Percentiles rank a stretch among this genome's conserved stretches.
Evolutionary conservation across 1,284 basidiomycete species (phyloP).

Genomic region (Leccinum subrobustum): DNA sequence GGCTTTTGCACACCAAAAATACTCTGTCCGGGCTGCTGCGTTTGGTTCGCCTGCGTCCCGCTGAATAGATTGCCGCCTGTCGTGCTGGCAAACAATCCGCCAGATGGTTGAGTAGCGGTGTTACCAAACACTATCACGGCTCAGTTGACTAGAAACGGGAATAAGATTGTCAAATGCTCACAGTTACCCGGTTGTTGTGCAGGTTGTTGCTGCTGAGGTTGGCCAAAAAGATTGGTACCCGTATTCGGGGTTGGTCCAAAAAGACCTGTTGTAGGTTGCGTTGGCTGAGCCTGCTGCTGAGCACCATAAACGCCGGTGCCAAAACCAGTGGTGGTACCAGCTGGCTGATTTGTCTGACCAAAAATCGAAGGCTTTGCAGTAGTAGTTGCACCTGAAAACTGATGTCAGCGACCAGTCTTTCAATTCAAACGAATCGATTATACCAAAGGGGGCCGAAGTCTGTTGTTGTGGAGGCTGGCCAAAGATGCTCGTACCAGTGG

Average conservation of each 20-base stretch:
- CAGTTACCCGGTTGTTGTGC: conserved; percentile 35
- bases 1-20: conserved; percentile 38
- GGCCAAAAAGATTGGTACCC: conserved; percentile 41
- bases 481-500: conserved; percentile 33
- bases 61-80: conserved; percentile 48
- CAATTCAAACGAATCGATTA: not conserved
- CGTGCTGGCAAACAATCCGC: conserved; percentile 35
- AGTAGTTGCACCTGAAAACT: conserved; percentile 24
- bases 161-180: conserved; percentile 19
- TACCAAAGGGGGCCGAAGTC: conserved; percentile 27
- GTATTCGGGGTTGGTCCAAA: conserved; percentile 34
- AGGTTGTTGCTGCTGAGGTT: conserved; percentile 32
- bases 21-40: conserved; percentile 34
- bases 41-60: conserved; percentile 33
- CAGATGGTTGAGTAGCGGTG: conserved; percentile 25
- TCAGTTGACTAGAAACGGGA: conserved; percentile 1
- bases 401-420: conserved; percentile 5
- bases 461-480: conserved; percentile 32
- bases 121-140: conserved; percentile 27
- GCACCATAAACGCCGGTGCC: conserved; percentile 26
- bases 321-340: conserved; percentile 28
- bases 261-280: conserved; percentile 36
- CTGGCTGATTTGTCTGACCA: conserved; percentile 35
- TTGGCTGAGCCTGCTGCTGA: conserved; percentile 33
- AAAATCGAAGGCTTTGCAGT: conserved; percentile 48